phyloP scores from a whole-genome alignment of 1,284 basidiomycete species.

The Rhodotorula sp. region DNA sequence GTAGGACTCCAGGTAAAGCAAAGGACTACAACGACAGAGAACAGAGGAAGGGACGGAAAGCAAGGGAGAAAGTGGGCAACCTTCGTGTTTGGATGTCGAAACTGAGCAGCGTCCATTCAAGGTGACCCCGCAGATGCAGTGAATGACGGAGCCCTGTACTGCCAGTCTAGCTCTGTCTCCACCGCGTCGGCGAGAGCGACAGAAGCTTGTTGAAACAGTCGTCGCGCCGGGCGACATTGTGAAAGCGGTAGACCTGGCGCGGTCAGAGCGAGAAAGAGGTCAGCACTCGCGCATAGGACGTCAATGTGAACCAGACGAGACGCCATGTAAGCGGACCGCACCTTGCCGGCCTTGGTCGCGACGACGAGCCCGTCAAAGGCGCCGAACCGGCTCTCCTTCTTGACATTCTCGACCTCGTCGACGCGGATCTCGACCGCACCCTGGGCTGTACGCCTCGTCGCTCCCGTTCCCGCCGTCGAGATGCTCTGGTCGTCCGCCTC shows the following conservation, averaged over 20 bases:
- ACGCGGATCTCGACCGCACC: conserved; percentile 8
- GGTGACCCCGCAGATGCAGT: too few relatives aligned
- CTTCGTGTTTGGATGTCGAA: too few relatives aligned
- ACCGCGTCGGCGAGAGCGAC: conserved; percentile 1
- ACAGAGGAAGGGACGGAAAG: too few relatives aligned
- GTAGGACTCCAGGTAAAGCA: too few relatives aligned
- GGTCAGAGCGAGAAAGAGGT: too few relatives aligned
- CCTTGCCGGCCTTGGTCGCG: conserved; percentile 15
- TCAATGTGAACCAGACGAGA: background rate
- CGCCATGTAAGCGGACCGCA: conserved; percentile 6
- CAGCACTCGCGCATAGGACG: background rate
- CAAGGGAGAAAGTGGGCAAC: too few relatives aligned
- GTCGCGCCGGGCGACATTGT: conserved; percentile 29
- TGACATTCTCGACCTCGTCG: conserved; percentile 27
- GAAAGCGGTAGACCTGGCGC: conserved; percentile 27
- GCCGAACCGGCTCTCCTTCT: conserved; percentile 20
- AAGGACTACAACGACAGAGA: too few relatives aligned
- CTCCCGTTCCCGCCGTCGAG: background rate
- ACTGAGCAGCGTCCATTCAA: too few relatives aligned
- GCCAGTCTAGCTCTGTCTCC: background rate
- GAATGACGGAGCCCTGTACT: background rate
- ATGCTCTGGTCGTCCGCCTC: too few relatives aligned
- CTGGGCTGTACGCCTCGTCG: background rate
- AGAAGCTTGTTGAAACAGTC: conserved; percentile 35
- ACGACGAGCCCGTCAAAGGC: conserved; percentile 22